These are phyloP conservation scores for Lactuca saligna DNA, from an alignment of 129 eudicot species.

Conservation along the genomic window DNA sequence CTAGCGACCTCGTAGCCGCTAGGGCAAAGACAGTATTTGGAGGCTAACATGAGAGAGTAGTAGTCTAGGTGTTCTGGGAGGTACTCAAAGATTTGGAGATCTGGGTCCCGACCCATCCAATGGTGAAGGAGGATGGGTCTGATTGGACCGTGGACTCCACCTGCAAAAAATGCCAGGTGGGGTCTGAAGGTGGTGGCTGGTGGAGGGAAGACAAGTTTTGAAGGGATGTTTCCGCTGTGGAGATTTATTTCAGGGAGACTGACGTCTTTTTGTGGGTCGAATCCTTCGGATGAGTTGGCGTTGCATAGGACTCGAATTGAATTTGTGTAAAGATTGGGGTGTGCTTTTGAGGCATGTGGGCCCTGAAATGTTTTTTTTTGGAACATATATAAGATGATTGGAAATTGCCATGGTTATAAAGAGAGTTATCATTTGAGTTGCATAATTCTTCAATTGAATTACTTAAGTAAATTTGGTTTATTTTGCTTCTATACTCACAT, in stretches of 20 bases:
- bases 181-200: conserved; percentile 44
- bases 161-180: conserved; percentile 84
- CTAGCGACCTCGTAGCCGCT: conserved; percentile 97
- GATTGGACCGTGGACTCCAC: conserved; percentile 88
- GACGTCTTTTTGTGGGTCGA: conserved; percentile 79
- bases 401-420: conserved; percentile 21
- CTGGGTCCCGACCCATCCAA: conserved; percentile 62
- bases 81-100: conserved; percentile 65
- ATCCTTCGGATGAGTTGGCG: conserved; percentile 95
- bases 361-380: conserved; percentile 48
- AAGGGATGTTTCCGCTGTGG: conserved; percentile 43
- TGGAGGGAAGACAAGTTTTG: conserved; percentile 47
- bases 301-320: conserved; percentile 92
- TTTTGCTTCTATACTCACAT: too few relatives aligned
- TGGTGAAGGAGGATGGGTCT: conserved; percentile 71
- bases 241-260: conserved; percentile 87
- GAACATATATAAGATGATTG: conserved; percentile 11
- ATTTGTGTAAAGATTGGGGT: conserved; percentile 60
- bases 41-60: conserved; percentile 51
- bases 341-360: conserved; percentile 69
- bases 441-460: too few relatives aligned
- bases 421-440: conserved; percentile 15
- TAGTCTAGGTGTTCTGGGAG: conserved; percentile 68
- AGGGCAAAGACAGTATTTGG: conserved; percentile 87
- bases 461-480: too few relatives aligned